A percentile compares a stretch with the other conserved stretches of the same genome.
phyloP scores from a whole-genome alignment of 768 basidiomycete genomes.

The Rhodocollybia butyracea region DNA sequence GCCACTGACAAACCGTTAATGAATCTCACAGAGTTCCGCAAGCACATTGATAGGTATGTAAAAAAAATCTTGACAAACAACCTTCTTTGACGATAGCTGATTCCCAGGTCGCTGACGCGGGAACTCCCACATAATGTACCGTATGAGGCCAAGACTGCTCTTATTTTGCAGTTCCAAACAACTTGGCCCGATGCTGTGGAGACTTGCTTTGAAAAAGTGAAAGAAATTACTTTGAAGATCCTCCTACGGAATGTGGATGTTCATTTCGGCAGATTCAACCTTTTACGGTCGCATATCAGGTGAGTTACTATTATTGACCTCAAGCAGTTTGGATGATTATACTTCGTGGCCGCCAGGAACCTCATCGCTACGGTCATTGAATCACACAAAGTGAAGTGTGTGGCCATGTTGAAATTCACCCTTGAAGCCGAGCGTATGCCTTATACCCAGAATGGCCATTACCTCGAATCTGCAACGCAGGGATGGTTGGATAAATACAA shows the following conservation, averaged over 20 bases:
- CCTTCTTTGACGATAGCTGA: background rate
- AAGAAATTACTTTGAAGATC: conserved; percentile 16
- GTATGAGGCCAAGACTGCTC: conserved; percentile 21
- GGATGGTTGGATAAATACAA: conserved; percentile 36
- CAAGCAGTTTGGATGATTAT: too few relatives aligned
- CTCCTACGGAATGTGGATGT: conserved; percentile 11
- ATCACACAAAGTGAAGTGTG: conserved; percentile 18
- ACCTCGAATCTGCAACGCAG: conserved; percentile 27
- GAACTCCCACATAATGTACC: conserved; percentile 29
- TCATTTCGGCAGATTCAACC: conserved; percentile 34
- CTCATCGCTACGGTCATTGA: background rate
- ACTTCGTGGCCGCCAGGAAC: too few relatives aligned
- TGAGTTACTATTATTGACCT: too few relatives aligned
- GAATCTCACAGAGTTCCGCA: conserved; percentile 30
- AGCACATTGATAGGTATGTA: conserved; percentile 28
- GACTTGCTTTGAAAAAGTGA: conserved; percentile 7
- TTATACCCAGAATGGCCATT: conserved; percentile 42
- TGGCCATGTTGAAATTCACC: conserved; percentile 21
- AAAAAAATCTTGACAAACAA: background rate
- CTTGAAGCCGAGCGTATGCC: conserved; percentile 33
- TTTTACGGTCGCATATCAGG: conserved; percentile 26
- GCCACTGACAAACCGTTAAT: conserved; percentile 16
- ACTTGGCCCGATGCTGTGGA: conserved; percentile 17
- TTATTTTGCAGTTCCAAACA: conserved; percentile 20
- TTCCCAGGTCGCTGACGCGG: conserved; percentile 10